Conservation (phyloP, 345 rosid species). For the thale cress (Arabidopsis thaliana) region TAIR10.1 NC_003071.7:2959501-2960000, state of each 20-base stretch:
- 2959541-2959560: no score
- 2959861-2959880: background rate
- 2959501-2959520: no score
- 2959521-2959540: no score
- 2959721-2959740: background rate
- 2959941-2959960: background rate
- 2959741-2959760: background rate
- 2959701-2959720: background rate
- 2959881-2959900: no score
- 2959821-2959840: no score
- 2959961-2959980: slow-evolving; percentile 6
- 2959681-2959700: slow-evolving; percentile 3
- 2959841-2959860: background rate
- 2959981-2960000: no score
- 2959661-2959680: background rate
- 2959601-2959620: no score
- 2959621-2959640: background rate
- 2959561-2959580: no score
- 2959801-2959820: background rate
- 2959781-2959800: background rate
- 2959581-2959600: no score
- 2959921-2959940: background rate
- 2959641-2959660: background rate
- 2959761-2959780: background rate
- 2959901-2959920: no score